Evolutionary conservation across 805 yeast species (phyloP).

Genomic region (Schwanniomyces sp.): DNA sequence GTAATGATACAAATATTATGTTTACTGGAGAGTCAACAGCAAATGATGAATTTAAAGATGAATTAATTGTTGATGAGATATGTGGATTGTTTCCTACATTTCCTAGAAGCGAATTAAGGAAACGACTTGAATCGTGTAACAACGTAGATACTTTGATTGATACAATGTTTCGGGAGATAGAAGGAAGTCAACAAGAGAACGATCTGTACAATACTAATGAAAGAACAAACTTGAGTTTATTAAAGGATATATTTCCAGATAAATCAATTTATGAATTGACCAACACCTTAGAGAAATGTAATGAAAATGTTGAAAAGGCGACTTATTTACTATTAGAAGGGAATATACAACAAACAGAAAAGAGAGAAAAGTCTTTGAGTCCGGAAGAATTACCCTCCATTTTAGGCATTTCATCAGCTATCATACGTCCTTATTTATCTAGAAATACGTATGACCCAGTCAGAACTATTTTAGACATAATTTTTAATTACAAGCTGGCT

Average conservation of each 20-base stretch:
- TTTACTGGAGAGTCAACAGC: background rate
- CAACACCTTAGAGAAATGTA: constrained; percentile 23
- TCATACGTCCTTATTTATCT: constrained; percentile 16
- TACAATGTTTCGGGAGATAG: constrained; percentile 17
- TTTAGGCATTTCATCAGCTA: background rate
- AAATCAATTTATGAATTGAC: constrained; percentile 27
- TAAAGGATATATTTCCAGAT: constrained; percentile 49
- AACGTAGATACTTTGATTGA: constrained; percentile 24
- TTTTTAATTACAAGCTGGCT: constrained; percentile 14
- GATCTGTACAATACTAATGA: background rate
- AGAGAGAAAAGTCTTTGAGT: background rate
- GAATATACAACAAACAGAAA: too few species aligned
- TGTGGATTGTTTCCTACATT: constrained; percentile 27
- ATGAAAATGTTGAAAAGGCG: constrained; percentile 22
- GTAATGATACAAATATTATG: background rate
- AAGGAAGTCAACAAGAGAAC: background rate
- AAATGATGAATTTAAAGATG: constrained; percentile 1
- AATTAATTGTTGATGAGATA: constrained; percentile 16
- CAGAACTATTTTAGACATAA: constrained; percentile 36
- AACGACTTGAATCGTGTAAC: constrained; percentile 21
- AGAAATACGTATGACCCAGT: constrained; percentile 11
- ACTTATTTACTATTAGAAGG: background rate
- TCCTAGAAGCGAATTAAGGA: constrained; percentile 24
- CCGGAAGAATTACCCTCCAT: background rate
- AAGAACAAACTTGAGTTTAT: constrained; percentile 5